Evolutionary conservation across 2,329 filamentous ascomycete species (phyloP).

Genomic region (Arthrinium puccinioides): DNA sequence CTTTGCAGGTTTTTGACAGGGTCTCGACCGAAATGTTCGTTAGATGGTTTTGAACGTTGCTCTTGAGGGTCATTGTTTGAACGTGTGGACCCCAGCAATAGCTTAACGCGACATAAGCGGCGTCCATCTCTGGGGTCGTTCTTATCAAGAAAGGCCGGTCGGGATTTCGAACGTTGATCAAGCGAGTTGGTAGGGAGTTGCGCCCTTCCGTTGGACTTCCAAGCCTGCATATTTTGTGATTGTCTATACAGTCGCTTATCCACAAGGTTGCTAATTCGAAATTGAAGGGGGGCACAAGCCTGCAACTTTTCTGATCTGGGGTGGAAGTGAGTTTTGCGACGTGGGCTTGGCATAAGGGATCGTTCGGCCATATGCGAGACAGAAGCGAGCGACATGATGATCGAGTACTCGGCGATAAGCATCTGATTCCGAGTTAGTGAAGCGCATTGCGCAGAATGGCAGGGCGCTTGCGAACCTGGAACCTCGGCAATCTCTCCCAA

Average conservation of each 20-base stretch:
- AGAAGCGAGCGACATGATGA: neutral
- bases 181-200: neutral
- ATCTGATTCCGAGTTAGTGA: neutral
- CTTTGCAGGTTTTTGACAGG: neutral
- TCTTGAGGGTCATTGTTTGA: neutral
- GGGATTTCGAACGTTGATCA: slow-evolving; percentile 6
- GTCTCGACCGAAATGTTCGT: neutral
- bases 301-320: too few species aligned
- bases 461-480: neutral
- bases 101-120: slow-evolving; percentile 7
- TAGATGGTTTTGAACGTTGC: slow-evolving; percentile 3
- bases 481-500: neutral
- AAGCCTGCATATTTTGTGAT: slow-evolving; percentile 6
- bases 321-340: too few species aligned
- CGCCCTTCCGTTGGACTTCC: neutral
- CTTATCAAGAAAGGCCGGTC: slow-evolving; percentile 4
- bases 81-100: slow-evolving; percentile 6
- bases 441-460: too few species aligned
- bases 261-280: slow-evolving; percentile 5
- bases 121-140: neutral
- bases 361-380: neutral
- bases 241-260: slow-evolving; percentile 7
- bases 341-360: too few species aligned
- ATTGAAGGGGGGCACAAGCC: neutral
- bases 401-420: neutral